Percentiles rank a stretch among this genome's conserved stretches.
phyloP scores from a whole-genome alignment of 2,329 filamentous ascomycete genomes.

The Pseudogymnoascus sp. region DNA sequence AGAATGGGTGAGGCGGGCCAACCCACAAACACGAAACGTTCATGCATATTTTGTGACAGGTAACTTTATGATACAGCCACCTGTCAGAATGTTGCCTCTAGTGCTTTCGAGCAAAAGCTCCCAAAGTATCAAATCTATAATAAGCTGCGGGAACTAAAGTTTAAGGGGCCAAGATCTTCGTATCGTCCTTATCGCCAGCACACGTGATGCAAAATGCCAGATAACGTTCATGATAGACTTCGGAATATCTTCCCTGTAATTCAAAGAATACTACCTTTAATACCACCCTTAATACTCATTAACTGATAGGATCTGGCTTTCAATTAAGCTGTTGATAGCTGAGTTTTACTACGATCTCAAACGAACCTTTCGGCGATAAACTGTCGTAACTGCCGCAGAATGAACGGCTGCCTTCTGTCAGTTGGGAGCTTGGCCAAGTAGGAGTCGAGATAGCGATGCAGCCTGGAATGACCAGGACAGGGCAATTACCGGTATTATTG shows the following conservation, averaged over 20 bases:
- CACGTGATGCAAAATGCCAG: neutral
- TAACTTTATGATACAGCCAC: neutral
- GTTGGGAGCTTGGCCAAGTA: constrained; percentile 1
- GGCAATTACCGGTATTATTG: neutral
- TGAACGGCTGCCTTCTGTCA: neutral
- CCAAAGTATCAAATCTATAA: neutral
- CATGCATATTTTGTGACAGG: neutral
- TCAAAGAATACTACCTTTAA: neutral
- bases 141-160: neutral
- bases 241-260: neutral
- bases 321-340: neutral
- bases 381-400: neutral
- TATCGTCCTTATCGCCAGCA: neutral
- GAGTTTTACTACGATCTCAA: neutral
- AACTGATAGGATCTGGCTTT: neutral
- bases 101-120: neutral
- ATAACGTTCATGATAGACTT: neutral
- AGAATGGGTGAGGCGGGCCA: neutral
- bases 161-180: neutral
- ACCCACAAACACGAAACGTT: neutral
- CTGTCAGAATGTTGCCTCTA: neutral
- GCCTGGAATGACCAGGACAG: neutral
- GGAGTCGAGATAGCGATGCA: constrained; percentile 4
- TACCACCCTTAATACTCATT: neutral
- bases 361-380: neutral